Evolutionary conservation across 2,329 filamentous ascomycete genomes (phyloP), one percentile per base, ranked within the genome.

Genomic region (Nemania sp.): DNA sequence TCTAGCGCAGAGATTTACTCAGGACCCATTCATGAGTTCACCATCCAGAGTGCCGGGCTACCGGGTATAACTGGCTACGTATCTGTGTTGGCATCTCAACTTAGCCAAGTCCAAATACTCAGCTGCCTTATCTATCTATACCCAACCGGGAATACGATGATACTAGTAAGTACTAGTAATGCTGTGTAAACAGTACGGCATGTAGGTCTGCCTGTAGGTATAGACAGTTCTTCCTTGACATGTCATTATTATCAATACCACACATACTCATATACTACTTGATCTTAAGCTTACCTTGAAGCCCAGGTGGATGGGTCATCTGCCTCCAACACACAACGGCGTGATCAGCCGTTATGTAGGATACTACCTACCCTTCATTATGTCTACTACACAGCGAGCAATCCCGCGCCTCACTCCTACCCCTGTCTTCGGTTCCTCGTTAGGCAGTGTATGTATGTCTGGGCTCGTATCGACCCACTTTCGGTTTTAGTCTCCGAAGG

Each of bases 391-490:
- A 15, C 26, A 41, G 4, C 49, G 15, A 32, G 22, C 29, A 56
- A 51, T 49, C 5, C 35, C 35, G 56, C 55, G 63, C 51, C 24
- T 54, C 15, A 3, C 47, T 53, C 47, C 59, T 61, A 26, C 35
- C 67, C 67, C 64, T 67, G 67, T 63, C 57, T 54, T 47, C 24
- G 54, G 38, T 27, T 43, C 5, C 53, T 41, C 5, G 29, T 24
- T 55, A 27, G 53, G 53, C 15, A 38, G 32, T 27, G 26, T 15
- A 24, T 43, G 41, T 38, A 54, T 57, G 35, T 56, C 54, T 41
- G n/a, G 54, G 47, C 64, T 68, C 64, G 67, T 67, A 64, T 67
- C 26, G 60, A 61, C 62, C 63, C 60, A 64, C 64, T 20, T 52
- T 58, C 52, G 63, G 45, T 64, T 47, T 64, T 70, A 64, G 60